Evolutionary conservation across 208 protist genomes (phyloP), one percentile per base, ranked within the genome.

Genomic region (Wallacemonas sp.): DNA sequence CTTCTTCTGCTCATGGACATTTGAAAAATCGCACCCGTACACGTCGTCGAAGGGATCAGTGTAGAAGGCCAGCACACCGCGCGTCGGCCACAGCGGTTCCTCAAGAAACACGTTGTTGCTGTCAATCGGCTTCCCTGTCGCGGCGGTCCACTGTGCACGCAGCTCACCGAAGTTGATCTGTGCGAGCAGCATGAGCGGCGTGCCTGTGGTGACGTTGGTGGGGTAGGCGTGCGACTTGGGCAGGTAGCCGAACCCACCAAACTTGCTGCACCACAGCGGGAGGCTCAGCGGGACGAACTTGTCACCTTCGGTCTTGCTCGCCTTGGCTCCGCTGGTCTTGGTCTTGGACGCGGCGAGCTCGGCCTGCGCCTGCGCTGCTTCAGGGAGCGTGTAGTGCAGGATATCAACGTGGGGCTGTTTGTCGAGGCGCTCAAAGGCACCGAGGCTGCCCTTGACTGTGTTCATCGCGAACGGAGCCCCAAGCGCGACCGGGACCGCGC

Each of bases 101-200:
- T 41, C 44, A 11, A 52, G 44, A 63, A 46, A 46, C 21, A 48
- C 57, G 27, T 63, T 12, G 12, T 21, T 30, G 29, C 23, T 23
- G 60, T 41, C 33, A 49, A 65, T 48, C 52, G 63, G 26, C 5
- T 21, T 26, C 33, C 21, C 29, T 6, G 21, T 32, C 4, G 33
- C 61, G 1, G 52, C 55, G 11, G 38, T 48, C 46, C 44, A 66
- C 48, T 63, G 41, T 39, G 61, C 69, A 23, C 48, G 34, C 55
- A 74, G 54, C 61, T 74, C 69, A 14, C 55, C 36, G 26, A 74
- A 60, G 62, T 74, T 74, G 34, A 74, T 26, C 62, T 74, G 69
- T 1, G 27, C 62, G 14, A 69, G 32, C 29, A 74, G 69, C 44
- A 54, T n/a, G 27, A 74, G 62, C 23, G 69, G 69, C 38, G 19